Percentiles rank a stretch among this genome's conserved stretches.
Evolutionary conservation across 106 monocot genomes (phyloP).

Genomic region (Dendrobium officinale): DNA sequence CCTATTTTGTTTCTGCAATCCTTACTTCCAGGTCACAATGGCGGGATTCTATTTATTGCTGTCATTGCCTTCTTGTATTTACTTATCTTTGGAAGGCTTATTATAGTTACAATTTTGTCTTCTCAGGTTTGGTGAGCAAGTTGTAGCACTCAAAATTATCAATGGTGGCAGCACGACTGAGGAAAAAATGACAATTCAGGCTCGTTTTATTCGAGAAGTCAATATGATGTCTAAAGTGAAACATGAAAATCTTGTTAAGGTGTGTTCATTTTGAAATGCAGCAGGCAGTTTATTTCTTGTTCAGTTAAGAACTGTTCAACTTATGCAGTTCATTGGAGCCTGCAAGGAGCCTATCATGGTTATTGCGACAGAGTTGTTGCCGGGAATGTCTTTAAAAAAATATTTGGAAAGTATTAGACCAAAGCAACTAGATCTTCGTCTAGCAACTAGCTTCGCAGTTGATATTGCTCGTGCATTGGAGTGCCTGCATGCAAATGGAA

Average conservation of each 20-base stretch:
- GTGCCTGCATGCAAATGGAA: constrained; percentile 90
- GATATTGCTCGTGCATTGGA: constrained; percentile 95
- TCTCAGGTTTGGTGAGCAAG: constrained; percentile 64
- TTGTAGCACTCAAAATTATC: constrained; percentile 89
- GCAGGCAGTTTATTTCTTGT: not conserved
- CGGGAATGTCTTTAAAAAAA: constrained; percentile 83
- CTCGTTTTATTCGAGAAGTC: constrained; percentile 86
- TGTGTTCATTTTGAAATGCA: constrained; percentile 18
- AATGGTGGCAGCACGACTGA: constrained; percentile 62
- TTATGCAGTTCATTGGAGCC: constrained; percentile 91
- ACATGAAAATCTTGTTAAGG: constrained; percentile 96
- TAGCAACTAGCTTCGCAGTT: constrained; percentile 66
- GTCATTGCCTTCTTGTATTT: not conserved
- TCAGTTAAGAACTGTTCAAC: not conserved
- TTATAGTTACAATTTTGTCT: not conserved
- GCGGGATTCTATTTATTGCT: not conserved
- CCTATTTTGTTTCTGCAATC: not conserved
- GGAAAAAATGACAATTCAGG: constrained; percentile 58
- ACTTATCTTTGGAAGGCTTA: not conserved
- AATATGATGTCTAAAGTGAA: constrained; percentile 95
- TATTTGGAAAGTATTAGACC: constrained; percentile 71
- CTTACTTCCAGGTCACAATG: not conserved
- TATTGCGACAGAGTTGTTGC: constrained; percentile 79
- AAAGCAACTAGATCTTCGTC: constrained; percentile 46
- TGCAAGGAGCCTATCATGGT: constrained; percentile 97